A percentile compares a stretch with the other conserved stretches of the same genome.
Conservation (phyloP, 1,284 basidiomycete species). For the Cryptococcus neoformans region DNA sequence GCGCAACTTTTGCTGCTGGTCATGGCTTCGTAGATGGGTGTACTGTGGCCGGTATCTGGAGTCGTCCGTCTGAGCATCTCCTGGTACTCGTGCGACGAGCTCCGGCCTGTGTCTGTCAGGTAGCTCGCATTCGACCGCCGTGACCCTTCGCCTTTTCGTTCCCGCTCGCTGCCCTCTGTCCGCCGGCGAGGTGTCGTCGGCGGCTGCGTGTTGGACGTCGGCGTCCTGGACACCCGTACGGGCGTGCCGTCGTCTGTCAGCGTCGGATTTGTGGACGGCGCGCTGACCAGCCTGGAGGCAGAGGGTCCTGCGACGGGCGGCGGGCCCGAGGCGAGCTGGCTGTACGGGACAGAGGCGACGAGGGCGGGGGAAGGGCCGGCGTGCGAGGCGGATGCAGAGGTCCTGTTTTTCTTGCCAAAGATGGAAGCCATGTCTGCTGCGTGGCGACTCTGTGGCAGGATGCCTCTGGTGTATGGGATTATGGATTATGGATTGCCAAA, state of each 20-base stretch:
- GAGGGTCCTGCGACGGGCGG: slow-evolving; percentile 33
- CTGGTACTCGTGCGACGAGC: not conserved
- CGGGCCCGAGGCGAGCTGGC: slow-evolving; percentile 23
- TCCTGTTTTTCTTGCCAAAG: slow-evolving; percentile 30
- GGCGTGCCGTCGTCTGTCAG: slow-evolving; percentile 24
- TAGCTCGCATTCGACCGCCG: slow-evolving; percentile 13
- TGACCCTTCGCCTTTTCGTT: not conserved
- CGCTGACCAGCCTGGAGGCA: slow-evolving; percentile 14
- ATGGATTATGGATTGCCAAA: too few relatives aligned
- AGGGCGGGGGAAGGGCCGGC: slow-evolving; percentile 20
- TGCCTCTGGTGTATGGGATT: not conserved
- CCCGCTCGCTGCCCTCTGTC: slow-evolving; percentile 5
- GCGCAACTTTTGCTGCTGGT: not conserved
- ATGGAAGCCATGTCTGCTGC: slow-evolving; percentile 27
- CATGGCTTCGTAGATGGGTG: not conserved
- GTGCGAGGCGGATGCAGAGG: slow-evolving; percentile 11
- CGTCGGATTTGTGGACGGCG: slow-evolving; percentile 39
- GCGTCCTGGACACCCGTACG: slow-evolving; percentile 6
- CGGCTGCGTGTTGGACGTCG: slow-evolving; percentile 6
- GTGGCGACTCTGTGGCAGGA: not conserved
- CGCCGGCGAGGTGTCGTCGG: slow-evolving; percentile 8
- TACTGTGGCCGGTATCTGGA: not conserved
- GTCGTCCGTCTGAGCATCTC: not conserved
- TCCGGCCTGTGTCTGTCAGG: slow-evolving; percentile 1
- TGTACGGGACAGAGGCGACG: slow-evolving; percentile 29